Percentiles rank a stretch among this genome's conserved stretches.
These are phyloP conservation scores for Imleria badia DNA, from an alignment of 768 basidiomycete species.

Conservation along the genomic window DNA sequence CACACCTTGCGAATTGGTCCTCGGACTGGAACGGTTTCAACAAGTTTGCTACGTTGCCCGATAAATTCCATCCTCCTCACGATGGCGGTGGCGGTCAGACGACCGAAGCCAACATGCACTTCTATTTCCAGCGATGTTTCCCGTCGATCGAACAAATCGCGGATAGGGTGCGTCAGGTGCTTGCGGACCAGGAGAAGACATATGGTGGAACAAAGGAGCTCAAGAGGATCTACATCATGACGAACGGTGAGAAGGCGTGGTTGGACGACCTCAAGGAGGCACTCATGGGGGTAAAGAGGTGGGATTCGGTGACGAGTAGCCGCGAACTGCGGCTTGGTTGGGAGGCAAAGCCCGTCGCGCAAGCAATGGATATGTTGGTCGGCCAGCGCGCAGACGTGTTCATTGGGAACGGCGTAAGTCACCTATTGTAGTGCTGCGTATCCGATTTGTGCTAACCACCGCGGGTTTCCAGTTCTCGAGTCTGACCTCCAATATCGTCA, in stretches of 20 bases:
- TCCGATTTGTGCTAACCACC: not conserved
- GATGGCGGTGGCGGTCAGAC: constrained; percentile 16
- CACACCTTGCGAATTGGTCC: constrained; percentile 36
- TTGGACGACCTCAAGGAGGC: constrained; percentile 43
- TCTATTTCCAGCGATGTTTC: constrained; percentile 50
- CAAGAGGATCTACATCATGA: constrained; percentile 59
- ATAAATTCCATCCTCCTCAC: constrained; percentile 39
- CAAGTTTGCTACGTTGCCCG: constrained; percentile 49
- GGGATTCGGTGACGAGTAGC: constrained; percentile 54
- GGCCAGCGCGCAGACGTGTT: constrained; percentile 63
- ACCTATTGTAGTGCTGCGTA: not conserved
- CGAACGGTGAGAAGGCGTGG: constrained; percentile 57
- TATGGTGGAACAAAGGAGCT: constrained; percentile 28
- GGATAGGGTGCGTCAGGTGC: constrained; percentile 30
- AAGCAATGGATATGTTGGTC: constrained; percentile 69
- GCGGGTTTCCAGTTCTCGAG: constrained; percentile 42
- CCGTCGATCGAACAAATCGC: constrained; percentile 52
- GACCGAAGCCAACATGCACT: constrained; percentile 31
- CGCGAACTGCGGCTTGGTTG: constrained; percentile 51
- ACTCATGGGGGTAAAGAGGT: constrained; percentile 37
- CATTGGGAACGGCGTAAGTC: constrained; percentile 68
- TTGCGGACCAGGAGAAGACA: constrained; percentile 22
- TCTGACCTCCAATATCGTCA: constrained; percentile 46
- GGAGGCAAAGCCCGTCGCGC: constrained; percentile 57
- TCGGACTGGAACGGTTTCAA: constrained; percentile 49